phyloP scores from a whole-genome alignment of 2,329 filamentous ascomycete species.

The Didymella segeticola region DNA sequence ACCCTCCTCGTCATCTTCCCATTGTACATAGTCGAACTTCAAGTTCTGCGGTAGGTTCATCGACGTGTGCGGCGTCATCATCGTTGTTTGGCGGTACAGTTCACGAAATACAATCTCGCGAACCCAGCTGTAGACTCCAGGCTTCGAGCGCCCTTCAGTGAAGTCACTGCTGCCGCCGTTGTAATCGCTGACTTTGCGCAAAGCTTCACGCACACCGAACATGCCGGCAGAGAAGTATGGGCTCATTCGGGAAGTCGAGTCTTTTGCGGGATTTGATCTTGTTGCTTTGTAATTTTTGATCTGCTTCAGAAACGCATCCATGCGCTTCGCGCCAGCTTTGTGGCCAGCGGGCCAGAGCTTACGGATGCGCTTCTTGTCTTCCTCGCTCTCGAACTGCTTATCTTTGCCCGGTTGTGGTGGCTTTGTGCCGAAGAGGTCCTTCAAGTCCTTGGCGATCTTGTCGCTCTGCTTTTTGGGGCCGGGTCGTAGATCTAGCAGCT shows the following conservation, averaged over 20 bases:
- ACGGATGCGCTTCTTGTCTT: slow-evolving; percentile 50
- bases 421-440: slow-evolving; percentile 40
- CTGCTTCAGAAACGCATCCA: slow-evolving; percentile 52
- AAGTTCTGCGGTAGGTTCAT: slow-evolving; percentile 61
- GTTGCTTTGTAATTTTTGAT: slow-evolving; percentile 51
- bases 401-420: slow-evolving; percentile 49
- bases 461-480: slow-evolving; percentile 50
- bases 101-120: slow-evolving; percentile 61
- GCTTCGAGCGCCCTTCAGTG: slow-evolving; percentile 44
- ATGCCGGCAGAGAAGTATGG: slow-evolving; percentile 56
- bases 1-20: slow-evolving; percentile 59
- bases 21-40: slow-evolving; percentile 59
- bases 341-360: slow-evolving; percentile 56
- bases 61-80: slow-evolving; percentile 55
- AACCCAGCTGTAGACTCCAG: slow-evolving; percentile 55
- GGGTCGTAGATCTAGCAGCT: slow-evolving; percentile 52
- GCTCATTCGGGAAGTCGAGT: slow-evolving; percentile 52
- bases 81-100: slow-evolving; percentile 57
- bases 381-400: slow-evolving; percentile 50
- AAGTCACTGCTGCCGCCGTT: slow-evolving; percentile 55
- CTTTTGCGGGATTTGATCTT: slow-evolving; percentile 52
- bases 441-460: slow-evolving; percentile 35
- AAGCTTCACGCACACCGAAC: slow-evolving; percentile 55
- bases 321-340: slow-evolving; percentile 50
- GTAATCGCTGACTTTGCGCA: slow-evolving; percentile 50